These are phyloP conservation scores for Naganishia randhawae DNA, from an alignment of 768 basidiomycete genomes.

Conservation along the genomic window DNA sequence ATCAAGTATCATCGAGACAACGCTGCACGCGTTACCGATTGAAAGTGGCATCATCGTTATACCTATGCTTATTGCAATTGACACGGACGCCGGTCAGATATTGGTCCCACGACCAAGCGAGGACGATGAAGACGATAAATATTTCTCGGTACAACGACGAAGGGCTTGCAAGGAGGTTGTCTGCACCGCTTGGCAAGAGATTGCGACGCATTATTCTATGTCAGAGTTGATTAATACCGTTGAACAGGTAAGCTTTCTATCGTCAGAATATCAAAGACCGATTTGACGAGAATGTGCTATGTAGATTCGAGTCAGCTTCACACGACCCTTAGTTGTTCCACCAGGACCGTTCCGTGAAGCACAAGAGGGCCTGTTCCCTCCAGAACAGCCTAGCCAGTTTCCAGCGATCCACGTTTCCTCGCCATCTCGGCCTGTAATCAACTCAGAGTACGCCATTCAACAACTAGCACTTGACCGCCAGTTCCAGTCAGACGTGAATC, in stretches of 20 bases:
- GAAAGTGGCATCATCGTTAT: slow-evolving; percentile 70
- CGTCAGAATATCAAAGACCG: background rate
- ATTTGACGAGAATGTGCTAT: background rate
- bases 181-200: slow-evolving; percentile 62
- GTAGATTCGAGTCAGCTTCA: slow-evolving; percentile 9
- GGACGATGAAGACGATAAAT: slow-evolving; percentile 40
- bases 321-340: slow-evolving; percentile 18
- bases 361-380: slow-evolving; percentile 1
- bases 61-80: slow-evolving; percentile 80
- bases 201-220: slow-evolving; percentile 71
- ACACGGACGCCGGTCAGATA: slow-evolving; percentile 55
- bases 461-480: slow-evolving; percentile 58
- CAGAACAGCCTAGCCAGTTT: slow-evolving; percentile 40
- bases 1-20: slow-evolving; percentile 62
- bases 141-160: slow-evolving; percentile 54
- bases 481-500: slow-evolving; percentile 60
- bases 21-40: slow-evolving; percentile 70
- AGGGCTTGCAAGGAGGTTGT: slow-evolving; percentile 63
- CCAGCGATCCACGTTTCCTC: slow-evolving; percentile 8
- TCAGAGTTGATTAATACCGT: slow-evolving; percentile 54
- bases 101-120: slow-evolving; percentile 41
- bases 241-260: slow-evolving; percentile 33
- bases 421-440: slow-evolving; percentile 53
- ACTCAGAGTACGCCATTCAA: slow-evolving; percentile 58
- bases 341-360: slow-evolving; percentile 11